Percentiles rank a stretch among this genome's conserved stretches.
Conservation (phyloP, 2,329 filamentous ascomycete genomes). For the Dothidotthia symphoricarpi region DNA sequence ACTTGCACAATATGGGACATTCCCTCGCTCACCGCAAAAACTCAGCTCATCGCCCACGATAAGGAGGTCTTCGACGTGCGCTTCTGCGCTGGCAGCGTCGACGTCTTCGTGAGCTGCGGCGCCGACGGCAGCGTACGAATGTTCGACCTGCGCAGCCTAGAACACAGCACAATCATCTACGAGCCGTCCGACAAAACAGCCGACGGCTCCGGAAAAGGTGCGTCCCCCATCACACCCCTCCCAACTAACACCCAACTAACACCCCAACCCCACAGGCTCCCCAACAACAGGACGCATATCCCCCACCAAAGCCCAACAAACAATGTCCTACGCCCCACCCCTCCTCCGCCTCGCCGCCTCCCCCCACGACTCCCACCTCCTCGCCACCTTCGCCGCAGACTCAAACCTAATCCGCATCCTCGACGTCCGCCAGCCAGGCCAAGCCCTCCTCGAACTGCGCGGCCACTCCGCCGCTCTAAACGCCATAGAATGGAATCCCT, state of each 20-base stretch:
- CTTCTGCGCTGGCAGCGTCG: constrained; percentile 97
- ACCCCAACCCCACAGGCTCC: constrained; percentile 39
- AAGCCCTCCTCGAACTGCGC: constrained; percentile 87
- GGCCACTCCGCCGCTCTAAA: constrained; percentile 85
- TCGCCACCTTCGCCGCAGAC: constrained; percentile 96
- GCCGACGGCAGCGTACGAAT: constrained; percentile 97
- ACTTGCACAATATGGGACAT: constrained; percentile 99
- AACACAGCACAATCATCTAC: constrained; percentile 99
- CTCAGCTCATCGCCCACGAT: constrained; percentile 95
- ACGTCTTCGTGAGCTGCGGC: constrained; percentile 96
- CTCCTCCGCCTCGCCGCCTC: constrained; percentile 82
- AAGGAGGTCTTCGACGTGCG: constrained; percentile 98
- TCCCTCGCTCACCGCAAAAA: constrained; percentile 94
- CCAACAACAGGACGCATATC: constrained; percentile 58
- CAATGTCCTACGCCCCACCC: constrained; percentile 63
- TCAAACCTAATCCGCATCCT: constrained; percentile 90
- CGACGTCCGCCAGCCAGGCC: constrained; percentile 92
- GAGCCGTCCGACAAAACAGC: constrained; percentile 85
- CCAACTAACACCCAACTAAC: constrained; percentile 5
- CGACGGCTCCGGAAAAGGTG: constrained; percentile 44
- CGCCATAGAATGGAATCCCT: constrained; percentile 93
- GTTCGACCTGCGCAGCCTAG: constrained; percentile 94
- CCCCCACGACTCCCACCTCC: constrained; percentile 89
- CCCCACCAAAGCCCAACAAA: constrained; percentile 73
- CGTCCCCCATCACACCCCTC: constrained; percentile 4